phyloP scores from a whole-genome alignment of 768 basidiomycete species.

The Trichaptum fuscoviolaceum region DNA sequence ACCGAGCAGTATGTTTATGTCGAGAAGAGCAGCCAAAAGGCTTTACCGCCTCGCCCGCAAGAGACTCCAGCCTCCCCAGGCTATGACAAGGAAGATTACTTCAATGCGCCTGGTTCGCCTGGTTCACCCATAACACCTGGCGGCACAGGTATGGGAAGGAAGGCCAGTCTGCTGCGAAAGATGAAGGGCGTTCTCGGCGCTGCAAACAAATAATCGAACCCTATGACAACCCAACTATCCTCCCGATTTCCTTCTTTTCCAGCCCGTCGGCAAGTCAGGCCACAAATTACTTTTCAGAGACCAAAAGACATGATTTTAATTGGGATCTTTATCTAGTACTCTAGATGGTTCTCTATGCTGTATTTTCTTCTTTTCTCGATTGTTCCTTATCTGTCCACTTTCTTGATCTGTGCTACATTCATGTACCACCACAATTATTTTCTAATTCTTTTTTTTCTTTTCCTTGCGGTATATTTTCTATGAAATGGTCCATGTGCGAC shows the following conservation, averaged over 20 bases:
- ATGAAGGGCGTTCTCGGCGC: conserved; percentile 69
- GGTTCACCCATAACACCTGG: conserved; percentile 15
- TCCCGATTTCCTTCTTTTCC: not conserved
- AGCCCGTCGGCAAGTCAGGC: not conserved
- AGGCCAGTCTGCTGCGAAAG: conserved; percentile 76
- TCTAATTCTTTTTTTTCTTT: conserved; percentile 8
- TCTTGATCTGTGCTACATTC: conserved; percentile 5
- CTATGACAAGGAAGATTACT: conserved; percentile 38
- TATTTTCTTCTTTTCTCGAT: conserved; percentile 12
- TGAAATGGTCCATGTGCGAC: not conserved
- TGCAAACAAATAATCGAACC: conserved; percentile 28
- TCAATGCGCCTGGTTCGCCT: conserved; percentile 16
- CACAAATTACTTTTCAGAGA: not conserved
- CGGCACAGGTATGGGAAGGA: conserved; percentile 52
- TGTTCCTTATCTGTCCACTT: conserved; percentile 8
- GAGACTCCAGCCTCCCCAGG: conserved; percentile 22
- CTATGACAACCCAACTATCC: not conserved
- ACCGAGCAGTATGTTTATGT: conserved; percentile 51
- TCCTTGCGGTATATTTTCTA: conserved; percentile 8
- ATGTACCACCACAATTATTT: conserved; percentile 9
- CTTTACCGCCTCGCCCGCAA: conserved; percentile 36
- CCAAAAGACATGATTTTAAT: not conserved
- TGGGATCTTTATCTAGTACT: conserved; percentile 2
- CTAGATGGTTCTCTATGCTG: conserved; percentile 8
- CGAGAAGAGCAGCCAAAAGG: conserved; percentile 50